A percentile compares a stretch with the other conserved stretches of the same genome.
These are phyloP conservation scores for Thraustochytrium sp. DNA, from an alignment of 352 stramenopile species.

Conservation along the genomic window DNA sequence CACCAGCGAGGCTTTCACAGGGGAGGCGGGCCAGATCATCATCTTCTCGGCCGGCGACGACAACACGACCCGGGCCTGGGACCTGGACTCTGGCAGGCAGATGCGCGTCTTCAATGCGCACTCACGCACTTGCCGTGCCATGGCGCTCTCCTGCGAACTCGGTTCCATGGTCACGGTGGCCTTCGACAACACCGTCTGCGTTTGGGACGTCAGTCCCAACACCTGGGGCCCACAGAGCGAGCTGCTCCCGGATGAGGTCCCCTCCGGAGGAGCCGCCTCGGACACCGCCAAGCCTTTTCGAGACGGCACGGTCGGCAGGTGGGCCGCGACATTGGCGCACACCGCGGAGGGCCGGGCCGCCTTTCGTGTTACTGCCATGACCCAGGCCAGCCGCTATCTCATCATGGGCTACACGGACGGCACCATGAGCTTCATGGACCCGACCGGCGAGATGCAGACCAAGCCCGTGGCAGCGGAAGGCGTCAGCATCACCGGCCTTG, in stretches of 20 bases:
- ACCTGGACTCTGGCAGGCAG: background rate
- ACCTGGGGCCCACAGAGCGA: background rate
- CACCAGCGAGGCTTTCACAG: background rate
- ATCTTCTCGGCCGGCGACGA: background rate
- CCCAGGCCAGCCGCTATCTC: background rate
- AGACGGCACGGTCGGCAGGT: background rate
- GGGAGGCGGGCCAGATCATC: background rate
- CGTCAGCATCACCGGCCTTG: background rate
- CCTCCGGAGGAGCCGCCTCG: background rate
- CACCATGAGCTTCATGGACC: background rate
- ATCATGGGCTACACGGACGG: background rate
- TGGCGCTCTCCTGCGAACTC: background rate
- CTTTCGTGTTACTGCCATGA: background rate
- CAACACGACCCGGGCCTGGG: background rate
- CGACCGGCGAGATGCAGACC: background rate
- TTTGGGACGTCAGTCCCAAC: background rate
- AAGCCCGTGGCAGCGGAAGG: background rate
- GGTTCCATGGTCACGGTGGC: background rate
- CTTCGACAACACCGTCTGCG: background rate
- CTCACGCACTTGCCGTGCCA: background rate
- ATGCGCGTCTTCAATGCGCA: background rate
- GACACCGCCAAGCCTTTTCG: background rate
- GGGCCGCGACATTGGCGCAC: background rate
- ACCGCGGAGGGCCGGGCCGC: background rate
- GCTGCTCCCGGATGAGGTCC: background rate